Conservation (phyloP, 176 grass and related monocot species). For the Zizania latifolia region DNA sequence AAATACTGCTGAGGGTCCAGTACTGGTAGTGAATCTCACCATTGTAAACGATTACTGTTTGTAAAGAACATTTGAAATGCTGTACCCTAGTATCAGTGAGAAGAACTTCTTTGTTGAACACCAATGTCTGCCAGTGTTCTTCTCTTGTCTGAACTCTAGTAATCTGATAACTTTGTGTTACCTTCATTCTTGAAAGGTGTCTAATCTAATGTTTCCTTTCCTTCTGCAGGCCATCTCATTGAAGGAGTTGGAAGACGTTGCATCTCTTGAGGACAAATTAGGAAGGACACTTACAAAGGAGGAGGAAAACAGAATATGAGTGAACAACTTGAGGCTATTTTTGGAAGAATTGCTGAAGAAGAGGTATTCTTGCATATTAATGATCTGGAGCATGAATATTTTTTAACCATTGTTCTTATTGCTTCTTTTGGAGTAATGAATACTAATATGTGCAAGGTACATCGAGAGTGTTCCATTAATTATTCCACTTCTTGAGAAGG, state of each 20-base stretch:
- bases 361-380: constrained; percentile 54
- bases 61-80: neutral
- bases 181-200: neutral
- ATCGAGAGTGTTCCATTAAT: constrained; percentile 77
- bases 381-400: neutral
- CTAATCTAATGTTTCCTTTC: constrained; percentile 15
- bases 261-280: constrained; percentile 75
- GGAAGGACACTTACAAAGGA: constrained; percentile 67
- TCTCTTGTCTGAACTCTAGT: neutral
- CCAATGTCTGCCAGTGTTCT: constrained; percentile 3
- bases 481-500: constrained; percentile 87
- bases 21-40: neutral
- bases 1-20: neutral
- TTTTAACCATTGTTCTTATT: constrained; percentile 7
- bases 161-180: neutral
- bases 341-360: constrained; percentile 82
- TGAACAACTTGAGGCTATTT: constrained; percentile 71
- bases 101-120: constrained; percentile 5
- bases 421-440: constrained; percentile 17
- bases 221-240: constrained; percentile 57
- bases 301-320: constrained; percentile 75
- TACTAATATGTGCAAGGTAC: constrained; percentile 51
- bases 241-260: constrained; percentile 78
- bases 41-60: neutral
- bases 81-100: neutral